phyloP scores from a whole-genome alignment of 768 basidiomycete species.

The Leccinellum albellum region DNA sequence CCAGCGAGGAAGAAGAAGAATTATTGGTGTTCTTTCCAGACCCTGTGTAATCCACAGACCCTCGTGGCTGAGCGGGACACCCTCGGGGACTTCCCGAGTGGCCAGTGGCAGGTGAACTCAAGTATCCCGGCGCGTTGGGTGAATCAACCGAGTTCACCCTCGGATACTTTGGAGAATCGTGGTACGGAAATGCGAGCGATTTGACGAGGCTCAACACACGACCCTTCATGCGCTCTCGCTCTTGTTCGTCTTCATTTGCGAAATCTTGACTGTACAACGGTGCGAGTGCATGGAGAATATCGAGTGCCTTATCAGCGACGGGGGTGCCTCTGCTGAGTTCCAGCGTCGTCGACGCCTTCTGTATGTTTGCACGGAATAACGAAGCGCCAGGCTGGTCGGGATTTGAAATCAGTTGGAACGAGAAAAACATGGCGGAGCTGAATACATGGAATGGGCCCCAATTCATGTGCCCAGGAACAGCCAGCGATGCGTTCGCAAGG shows the following conservation, averaged over 20 bases:
- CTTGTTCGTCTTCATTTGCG: slow-evolving; percentile 43
- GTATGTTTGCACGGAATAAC: slow-evolving; percentile 72
- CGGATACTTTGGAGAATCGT: slow-evolving; percentile 58
- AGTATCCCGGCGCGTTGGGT: slow-evolving; percentile 41
- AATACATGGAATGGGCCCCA: slow-evolving; percentile 85
- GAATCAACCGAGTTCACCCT: slow-evolving; percentile 44
- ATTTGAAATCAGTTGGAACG: slow-evolving; percentile 80
- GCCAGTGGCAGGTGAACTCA: slow-evolving; percentile 56
- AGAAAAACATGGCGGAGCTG: slow-evolving; percentile 87
- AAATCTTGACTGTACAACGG: slow-evolving; percentile 72
- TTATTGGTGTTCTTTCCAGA: slow-evolving; percentile 17
- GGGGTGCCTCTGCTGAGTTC: slow-evolving; percentile 61
- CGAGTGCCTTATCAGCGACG: slow-evolving; percentile 71
- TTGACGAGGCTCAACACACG: slow-evolving; percentile 64
- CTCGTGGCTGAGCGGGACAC: slow-evolving; percentile 18
- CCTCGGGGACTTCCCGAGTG: slow-evolving; percentile 53
- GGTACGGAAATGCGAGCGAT: slow-evolving; percentile 80
- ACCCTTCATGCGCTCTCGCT: slow-evolving; percentile 56
- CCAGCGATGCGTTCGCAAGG: slow-evolving; percentile 60
- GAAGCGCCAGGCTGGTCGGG: slow-evolving; percentile 77
- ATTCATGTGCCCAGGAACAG: slow-evolving; percentile 79
- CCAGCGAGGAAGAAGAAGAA: slow-evolving; percentile 25
- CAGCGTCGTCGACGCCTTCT: slow-evolving; percentile 61
- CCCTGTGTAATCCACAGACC: slow-evolving; percentile 25
- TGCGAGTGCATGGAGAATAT: slow-evolving; percentile 66